Percentiles rank a stretch among this genome's conserved stretches.
Evolutionary conservation across 768 basidiomycete genomes (phyloP).

Genomic region (Termitomyces sp.): DNA sequence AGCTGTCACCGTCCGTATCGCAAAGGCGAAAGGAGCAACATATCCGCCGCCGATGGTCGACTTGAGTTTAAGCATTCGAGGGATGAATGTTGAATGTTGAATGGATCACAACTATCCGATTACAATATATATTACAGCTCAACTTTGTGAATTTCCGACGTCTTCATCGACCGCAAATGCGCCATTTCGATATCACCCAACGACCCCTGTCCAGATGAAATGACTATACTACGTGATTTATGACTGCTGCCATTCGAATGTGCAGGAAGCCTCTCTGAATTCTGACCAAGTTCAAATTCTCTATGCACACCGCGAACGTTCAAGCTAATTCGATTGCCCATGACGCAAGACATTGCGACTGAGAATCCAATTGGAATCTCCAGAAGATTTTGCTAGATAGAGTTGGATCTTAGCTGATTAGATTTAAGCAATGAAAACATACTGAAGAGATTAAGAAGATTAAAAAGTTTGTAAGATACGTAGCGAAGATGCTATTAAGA

Average conservation of each 20-base stretch:
- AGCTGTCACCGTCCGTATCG: not conserved
- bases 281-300: constrained; percentile 14
- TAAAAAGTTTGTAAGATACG: constrained; percentile 49
- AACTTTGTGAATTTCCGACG: constrained; percentile 7
- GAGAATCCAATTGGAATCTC: constrained; percentile 59
- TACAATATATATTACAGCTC: not conserved
- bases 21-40: not conserved
- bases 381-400: constrained; percentile 30
- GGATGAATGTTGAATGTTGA: too few relatives aligned
- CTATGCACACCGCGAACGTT: constrained; percentile 46
- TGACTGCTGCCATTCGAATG: not conserved
- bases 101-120: not conserved
- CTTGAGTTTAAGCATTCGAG: not conserved
- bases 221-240: constrained; percentile 1
- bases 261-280: not conserved
- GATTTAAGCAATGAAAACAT: not conserved
- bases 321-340: constrained; percentile 53
- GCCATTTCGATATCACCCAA: constrained; percentile 30
- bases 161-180: constrained; percentile 28
- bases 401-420: not conserved
- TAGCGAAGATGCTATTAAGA: constrained; percentile 44
- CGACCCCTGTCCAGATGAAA: constrained; percentile 3
- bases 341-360: constrained; percentile 53
- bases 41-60: too few relatives aligned
- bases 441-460: constrained; percentile 35